Evolutionary conservation across 345 rosid species (phyloP), one percentile per base, ranked within the genome.

Genomic region (Raphanus raphanistrum): DNA sequence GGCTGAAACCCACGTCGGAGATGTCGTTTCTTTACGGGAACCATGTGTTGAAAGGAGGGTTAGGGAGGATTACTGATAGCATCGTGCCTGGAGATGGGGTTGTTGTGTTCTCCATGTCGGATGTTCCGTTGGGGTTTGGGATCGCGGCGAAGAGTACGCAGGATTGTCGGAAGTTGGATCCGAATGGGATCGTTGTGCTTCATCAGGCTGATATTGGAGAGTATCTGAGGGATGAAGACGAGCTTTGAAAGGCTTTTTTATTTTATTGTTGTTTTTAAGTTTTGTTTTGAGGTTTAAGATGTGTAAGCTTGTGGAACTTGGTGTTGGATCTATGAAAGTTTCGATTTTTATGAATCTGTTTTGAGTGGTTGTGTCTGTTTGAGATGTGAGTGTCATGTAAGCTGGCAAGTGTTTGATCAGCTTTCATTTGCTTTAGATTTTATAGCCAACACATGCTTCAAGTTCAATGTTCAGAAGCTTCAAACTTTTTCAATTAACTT

Each of bases 21-120:
- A 92, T 89, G 98, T 90, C 98, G 74, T 94, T 90, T 82, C 78
- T 90, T 78, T 94, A 94, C 36, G 96, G 98, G 8, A 92, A 92
- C 72, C 98, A 87, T 82, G 98, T 94, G 35, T 79, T 90, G 84
- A 94, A 92, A 85, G 97, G 98, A 5, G 98, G 98, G 1, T 55
- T 90, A 4, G 94, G 98, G 50, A 90, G 90, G 89, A 90, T 92
- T 70, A 94, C 97, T 5, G 97, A 92, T 52, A 85, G 90, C 61
- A 90, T 92, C 36, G 81, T 78, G 6, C 85, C 90, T 17, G 92
- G 94, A 65, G 97, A 94, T 77, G 98, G 98, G 1, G 96, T 90
- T 57, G 97, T 92, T 2, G 92, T 95, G 50, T 92, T 88, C 75
- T 92, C 98, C 0, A 92, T 92, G 98, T 82, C 89, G 8, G 98